Conservation (phyloP, 306 rosid genomes). For the Astragalus membranaceus region DNA sequence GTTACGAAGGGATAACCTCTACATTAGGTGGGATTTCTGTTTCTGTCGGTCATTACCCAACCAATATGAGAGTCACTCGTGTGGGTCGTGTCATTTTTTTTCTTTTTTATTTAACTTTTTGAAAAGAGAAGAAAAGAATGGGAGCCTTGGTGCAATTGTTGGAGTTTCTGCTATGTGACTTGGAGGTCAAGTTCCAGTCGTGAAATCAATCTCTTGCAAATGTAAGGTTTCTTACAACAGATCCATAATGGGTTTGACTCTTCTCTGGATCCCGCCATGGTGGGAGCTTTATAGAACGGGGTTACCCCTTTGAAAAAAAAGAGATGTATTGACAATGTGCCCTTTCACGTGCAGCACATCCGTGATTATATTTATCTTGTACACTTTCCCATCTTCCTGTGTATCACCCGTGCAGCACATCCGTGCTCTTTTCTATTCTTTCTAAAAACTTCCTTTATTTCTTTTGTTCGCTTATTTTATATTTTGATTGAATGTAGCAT, state of each 20-base stretch:
- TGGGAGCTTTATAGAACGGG: not conserved
- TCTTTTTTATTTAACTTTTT: not conserved
- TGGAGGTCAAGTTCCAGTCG: not conserved
- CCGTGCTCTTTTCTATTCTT: not conserved
- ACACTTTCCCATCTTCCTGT: slow-evolving; percentile 1
- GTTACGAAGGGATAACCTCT: not conserved
- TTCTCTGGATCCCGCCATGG: not conserved
- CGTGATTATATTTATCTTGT: not conserved
- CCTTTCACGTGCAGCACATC: not conserved
- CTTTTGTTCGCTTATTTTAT: not conserved
- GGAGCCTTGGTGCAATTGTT: not conserved
- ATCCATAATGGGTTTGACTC: not conserved
- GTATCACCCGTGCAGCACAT: too few species aligned
- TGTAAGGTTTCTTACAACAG: not conserved
- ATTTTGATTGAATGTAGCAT: slow-evolving; percentile 38
- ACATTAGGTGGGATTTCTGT: not conserved
- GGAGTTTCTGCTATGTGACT: not conserved
- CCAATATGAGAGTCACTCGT: not conserved
- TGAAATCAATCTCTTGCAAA: not conserved
- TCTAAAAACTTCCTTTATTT: not conserved
- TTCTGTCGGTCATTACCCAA: not conserved
- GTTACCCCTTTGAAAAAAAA: not conserved
- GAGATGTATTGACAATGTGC: not conserved
- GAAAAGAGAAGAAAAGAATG: not conserved
- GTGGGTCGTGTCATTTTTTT: not conserved